Conservation (phyloP, 441 rosid genomes). For the Adansonia grandidieri region DNA sequence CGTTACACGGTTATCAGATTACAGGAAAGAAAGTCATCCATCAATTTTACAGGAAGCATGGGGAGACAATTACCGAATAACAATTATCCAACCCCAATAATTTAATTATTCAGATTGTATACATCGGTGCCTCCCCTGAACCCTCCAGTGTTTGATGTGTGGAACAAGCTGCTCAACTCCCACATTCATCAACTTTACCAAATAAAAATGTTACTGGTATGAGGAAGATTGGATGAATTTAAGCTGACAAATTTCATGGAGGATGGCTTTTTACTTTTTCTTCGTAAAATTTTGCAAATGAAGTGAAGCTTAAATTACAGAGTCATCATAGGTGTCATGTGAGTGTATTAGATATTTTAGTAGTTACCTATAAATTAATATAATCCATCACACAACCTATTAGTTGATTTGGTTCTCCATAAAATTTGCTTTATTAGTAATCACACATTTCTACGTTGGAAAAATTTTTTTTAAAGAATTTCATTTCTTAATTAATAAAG, state of each 20-base stretch:
- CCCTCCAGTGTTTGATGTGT: conserved; percentile 39
- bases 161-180: conserved; percentile 67
- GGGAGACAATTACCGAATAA: conserved; percentile 51
- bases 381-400: too few relatives aligned
- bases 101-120: conserved; percentile 55
- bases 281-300: too few relatives aligned
- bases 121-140: conserved; percentile 59
- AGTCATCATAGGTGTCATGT: too few relatives aligned
- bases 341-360: too few relatives aligned
- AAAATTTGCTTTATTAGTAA: background rate
- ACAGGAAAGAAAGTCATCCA: conserved; percentile 66
- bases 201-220: too few relatives aligned
- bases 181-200: conserved; percentile 36
- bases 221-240: too few relatives aligned
- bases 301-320: too few relatives aligned
- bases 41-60: conserved; percentile 51
- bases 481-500: background rate
- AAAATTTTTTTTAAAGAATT: background rate
- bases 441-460: background rate
- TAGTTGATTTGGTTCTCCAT: background rate
- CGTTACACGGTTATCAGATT: conserved; percentile 58
- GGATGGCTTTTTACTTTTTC: too few relatives aligned
- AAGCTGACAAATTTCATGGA: too few relatives aligned
- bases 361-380: too few relatives aligned
- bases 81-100: conserved; percentile 43